phyloP scores from a whole-genome alignment of 768 basidiomycete species.

The Gymnopilus junonius region DNA sequence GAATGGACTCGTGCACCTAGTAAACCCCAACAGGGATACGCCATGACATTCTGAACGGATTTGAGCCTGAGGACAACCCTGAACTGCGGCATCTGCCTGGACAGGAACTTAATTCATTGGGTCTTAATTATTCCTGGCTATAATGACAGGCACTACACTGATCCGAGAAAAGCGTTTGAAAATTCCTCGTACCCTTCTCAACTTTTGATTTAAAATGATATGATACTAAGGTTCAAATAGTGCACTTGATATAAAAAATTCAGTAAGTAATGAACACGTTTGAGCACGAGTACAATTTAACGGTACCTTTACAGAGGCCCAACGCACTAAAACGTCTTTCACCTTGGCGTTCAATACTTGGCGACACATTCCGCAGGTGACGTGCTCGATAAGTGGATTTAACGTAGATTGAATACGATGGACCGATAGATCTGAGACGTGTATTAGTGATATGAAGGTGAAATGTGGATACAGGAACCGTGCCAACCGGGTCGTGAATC shows the following conservation, averaged over 20 bases:
- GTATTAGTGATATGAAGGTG: background rate
- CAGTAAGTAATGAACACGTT: background rate
- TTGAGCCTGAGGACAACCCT: too few relatives aligned
- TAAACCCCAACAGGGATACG: too few relatives aligned
- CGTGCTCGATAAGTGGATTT: constrained; percentile 22
- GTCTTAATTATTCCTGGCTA: too few relatives aligned
- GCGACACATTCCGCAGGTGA: constrained; percentile 27
- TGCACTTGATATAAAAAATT: background rate
- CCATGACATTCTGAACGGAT: too few relatives aligned
- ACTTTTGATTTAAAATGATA: too few relatives aligned
- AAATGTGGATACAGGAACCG: background rate
- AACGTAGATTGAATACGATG: constrained; percentile 24
- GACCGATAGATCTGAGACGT: constrained; percentile 24
- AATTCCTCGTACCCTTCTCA: too few relatives aligned
- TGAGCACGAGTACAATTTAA: background rate
- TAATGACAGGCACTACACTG: too few relatives aligned
- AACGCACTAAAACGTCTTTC: constrained; percentile 25
- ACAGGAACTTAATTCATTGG: too few relatives aligned
- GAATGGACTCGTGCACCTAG: too few relatives aligned
- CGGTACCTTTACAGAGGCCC: constrained; percentile 31
- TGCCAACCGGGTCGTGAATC: constrained; percentile 34
- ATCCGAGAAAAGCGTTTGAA: too few relatives aligned
- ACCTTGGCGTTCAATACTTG: constrained; percentile 23
- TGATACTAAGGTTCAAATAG: background rate
- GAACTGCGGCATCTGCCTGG: too few relatives aligned